Evolutionary conservation across 225 moss, liverwort and hornwort species (phyloP), one percentile per base, ranked within the genome.

Genomic region (Pseudisothecium myosuroides): DNA sequence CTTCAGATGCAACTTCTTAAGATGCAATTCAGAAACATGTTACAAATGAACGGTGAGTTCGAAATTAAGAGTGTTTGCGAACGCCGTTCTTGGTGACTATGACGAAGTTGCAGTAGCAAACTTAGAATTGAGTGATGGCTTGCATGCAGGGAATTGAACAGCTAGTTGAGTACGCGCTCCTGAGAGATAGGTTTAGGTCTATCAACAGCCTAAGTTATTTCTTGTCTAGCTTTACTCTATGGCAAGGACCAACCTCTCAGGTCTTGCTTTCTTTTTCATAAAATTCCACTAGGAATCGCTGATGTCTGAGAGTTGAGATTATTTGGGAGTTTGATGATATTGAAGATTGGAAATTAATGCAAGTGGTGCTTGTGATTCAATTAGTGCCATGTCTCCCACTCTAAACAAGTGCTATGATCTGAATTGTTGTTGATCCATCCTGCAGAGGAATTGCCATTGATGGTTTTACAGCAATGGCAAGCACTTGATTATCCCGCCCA

Each of bases 401-500:
- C 55, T 56, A 17, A 29, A 74, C 74, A 63, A 64, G 49, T 36
- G 68, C 76, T 83, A 56, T 74, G 83, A 87, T 61, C 37, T 11
- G 28, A 55, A 77, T 55, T 43, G 23, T 10, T 84, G 41, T 37
- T 55, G 79, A 56, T 73, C 64, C 10, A 17, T 77, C 39, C 60
- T 83, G 87, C 85, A 80, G 88, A 74, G 80, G n/a, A 67, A 58
- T 69, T 62, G 76, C 27, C 41, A 64, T 80, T 67, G 50, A 84
- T 92, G 88, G 64, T 85, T 86, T 64, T 82, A n/a, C 45, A 64
- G 72, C 62, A 84, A 82, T 87, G 91, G 60, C 95, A 95, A 96
- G 98, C 98, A 61, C 93, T 98, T 56, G 97, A 97, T 91, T 85
- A 91, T 72, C 98, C 97, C 32, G 90, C 92, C 76, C 92, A 96